These are phyloP conservation scores for Kodamaea restingae DNA, from an alignment of 805 yeast genomes.

Conservation along the genomic window DNA sequence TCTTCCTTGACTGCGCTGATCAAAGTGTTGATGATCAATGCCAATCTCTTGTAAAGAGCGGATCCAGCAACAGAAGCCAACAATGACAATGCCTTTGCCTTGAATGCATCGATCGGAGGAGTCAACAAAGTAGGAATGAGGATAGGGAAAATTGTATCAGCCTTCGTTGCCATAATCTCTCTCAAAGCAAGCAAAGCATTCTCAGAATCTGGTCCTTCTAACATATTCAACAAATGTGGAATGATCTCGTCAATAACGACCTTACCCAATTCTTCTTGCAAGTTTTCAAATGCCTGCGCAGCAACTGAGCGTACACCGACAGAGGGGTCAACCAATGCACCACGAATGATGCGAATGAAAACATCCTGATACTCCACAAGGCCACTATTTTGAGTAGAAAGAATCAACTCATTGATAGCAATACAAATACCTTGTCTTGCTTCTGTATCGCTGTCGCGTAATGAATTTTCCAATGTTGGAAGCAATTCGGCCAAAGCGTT, in stretches of 20 bases:
- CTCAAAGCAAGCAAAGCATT: slow-evolving; percentile 82
- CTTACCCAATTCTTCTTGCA: slow-evolving; percentile 79
- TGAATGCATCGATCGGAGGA: slow-evolving; percentile 77
- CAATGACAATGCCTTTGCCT: slow-evolving; percentile 84
- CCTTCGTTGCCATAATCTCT: slow-evolving; percentile 86
- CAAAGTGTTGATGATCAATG: slow-evolving; percentile 69
- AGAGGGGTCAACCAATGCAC: slow-evolving; percentile 72
- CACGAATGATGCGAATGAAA: slow-evolving; percentile 71
- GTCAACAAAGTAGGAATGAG: slow-evolving; percentile 78
- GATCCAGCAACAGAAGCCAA: slow-evolving; percentile 88
- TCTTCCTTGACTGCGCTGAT: slow-evolving; percentile 53
- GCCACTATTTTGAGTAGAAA: slow-evolving; percentile 61
- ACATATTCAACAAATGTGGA: slow-evolving; percentile 72
- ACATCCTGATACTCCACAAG: slow-evolving; percentile 61
- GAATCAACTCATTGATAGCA: slow-evolving; percentile 81
- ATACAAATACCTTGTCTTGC: slow-evolving; percentile 95
- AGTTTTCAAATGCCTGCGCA: slow-evolving; percentile 82
- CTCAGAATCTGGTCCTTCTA: slow-evolving; percentile 53
- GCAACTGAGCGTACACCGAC: slow-evolving; percentile 83
- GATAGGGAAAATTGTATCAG: slow-evolving; percentile 91
- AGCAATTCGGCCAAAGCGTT: slow-evolving; percentile 78
- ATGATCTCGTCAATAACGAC: slow-evolving; percentile 83
- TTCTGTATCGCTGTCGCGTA: slow-evolving; percentile 56
- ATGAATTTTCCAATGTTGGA: slow-evolving; percentile 74
- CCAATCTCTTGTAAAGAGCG: slow-evolving; percentile 68